Conservation (phyloP, 2,329 filamentous ascomycete species). For the Exophiala calicioides region DNA sequence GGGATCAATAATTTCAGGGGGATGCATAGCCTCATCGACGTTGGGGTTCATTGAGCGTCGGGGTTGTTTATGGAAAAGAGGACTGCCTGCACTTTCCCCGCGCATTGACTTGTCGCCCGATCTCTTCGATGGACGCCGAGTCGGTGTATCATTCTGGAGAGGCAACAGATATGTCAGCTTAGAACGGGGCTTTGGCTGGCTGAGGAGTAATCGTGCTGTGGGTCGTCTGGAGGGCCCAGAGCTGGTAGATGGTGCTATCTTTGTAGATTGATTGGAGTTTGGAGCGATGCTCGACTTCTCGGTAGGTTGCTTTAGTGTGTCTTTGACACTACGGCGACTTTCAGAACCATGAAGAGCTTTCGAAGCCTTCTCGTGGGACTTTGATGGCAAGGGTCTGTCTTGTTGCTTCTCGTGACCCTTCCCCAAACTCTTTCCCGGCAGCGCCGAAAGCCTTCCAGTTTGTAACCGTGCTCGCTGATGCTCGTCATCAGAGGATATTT, state of each 20-base stretch:
- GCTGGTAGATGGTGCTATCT: background rate
- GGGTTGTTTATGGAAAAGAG: too few relatives aligned
- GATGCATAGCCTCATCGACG: background rate
- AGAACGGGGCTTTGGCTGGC: constrained; percentile 11
- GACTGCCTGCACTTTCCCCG: background rate
- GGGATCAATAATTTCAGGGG: too few relatives aligned
- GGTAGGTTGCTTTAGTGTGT: too few relatives aligned
- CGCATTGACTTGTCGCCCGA: background rate
- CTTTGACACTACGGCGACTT: too few relatives aligned
- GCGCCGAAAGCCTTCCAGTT: background rate
- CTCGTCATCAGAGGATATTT: constrained; percentile 28
- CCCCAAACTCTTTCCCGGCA: background rate
- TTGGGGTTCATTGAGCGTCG: too few relatives aligned
- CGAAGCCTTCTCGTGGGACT: background rate
- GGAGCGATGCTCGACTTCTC: background rate
- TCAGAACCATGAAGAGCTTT: background rate
- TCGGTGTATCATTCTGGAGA: background rate
- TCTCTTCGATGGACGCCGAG: background rate
- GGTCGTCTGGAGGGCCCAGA: background rate
- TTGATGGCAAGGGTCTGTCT: background rate
- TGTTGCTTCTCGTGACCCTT: background rate
- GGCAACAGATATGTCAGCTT: constrained; percentile 17
- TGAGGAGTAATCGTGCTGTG: constrained; percentile 18
- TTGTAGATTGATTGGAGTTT: background rate
- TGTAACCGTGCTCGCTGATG: background rate